Base-by-base conservation (phyloP, 306 rosid species). In the Canavalia gladiata region DNA sequence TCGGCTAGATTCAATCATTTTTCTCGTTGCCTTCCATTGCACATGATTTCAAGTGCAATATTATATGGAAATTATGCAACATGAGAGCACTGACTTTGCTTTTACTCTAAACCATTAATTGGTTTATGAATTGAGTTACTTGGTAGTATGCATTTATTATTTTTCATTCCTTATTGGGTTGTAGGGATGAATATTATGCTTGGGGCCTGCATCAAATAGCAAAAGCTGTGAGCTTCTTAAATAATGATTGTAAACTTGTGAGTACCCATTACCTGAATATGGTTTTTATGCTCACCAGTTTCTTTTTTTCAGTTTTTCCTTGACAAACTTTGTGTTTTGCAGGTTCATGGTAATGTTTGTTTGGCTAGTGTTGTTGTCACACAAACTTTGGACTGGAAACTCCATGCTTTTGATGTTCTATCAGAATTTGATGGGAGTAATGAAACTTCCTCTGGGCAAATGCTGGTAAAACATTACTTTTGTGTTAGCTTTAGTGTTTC, bases 301-400 rank as follows among this genome's bases (percentile, higher is more conserved):
- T 13, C 4, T 54, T 51, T 54, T 51, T 54, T 70, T 51, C 66
- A 30, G 46, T 51, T 28, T 83, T 45, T 81, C 65, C 68, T 60
- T 87, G 62, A 82, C 83, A 45, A 49, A 56, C 79, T 81, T 83
- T 83, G 67, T 51, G 12, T 62, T 31, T 72, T 84, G 70, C 86
- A 95, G 99, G 93, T 96, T 87, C 98, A 96, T 84, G 94, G 91
- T 68, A 93, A 96, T 80, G 99, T 96, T 79, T 96, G 97, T 88
- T 74, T 96, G 86, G 93, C 92, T 78, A 92, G 98, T 87, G 98
- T 96, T 80, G 99, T 96, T 51, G 98, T 96, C 70, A 96, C 99
- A 11, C 97, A 84, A 87, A 92, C 98, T 45, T 87, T 93, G 91
- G 99, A 96, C 86, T 96, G 99, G 99, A 96, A 96, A 86, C 90